phyloP scores from a whole-genome alignment of 352 stramenopile species.

The Phytophthora constricta region DNA sequence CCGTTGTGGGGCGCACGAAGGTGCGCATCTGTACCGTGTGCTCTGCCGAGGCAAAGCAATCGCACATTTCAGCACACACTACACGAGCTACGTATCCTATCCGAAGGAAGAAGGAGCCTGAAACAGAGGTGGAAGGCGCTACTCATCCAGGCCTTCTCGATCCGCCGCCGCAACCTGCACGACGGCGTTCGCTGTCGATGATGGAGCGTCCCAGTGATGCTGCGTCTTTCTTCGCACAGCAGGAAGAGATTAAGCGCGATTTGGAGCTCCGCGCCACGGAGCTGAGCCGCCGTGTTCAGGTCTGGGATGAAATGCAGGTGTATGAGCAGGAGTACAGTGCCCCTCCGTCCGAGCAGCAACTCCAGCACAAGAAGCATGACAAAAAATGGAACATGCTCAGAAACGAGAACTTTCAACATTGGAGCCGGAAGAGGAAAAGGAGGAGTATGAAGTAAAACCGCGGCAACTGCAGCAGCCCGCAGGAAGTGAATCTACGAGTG shows the following conservation, averaged over 20 bases:
- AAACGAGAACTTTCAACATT: constrained; percentile 23
- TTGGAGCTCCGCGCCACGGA: constrained; percentile 39
- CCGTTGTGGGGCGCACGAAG: constrained; percentile 77
- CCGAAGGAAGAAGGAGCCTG: constrained; percentile 12
- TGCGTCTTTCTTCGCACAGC: constrained; percentile 33
- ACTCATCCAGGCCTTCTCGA: constrained; percentile 33
- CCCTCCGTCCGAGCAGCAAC: not conserved
- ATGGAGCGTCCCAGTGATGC: constrained; percentile 29
- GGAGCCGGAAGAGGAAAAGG: constrained; percentile 33
- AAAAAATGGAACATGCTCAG: not conserved
- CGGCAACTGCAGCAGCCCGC: constrained; percentile 15
- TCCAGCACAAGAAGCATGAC: constrained; percentile 9
- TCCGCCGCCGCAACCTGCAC: constrained; percentile 5
- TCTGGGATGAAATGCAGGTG: constrained; percentile 47
- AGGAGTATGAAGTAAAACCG: constrained; percentile 31
- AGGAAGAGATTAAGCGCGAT: constrained; percentile 46
- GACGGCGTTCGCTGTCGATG: constrained; percentile 35
- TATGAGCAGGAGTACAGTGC: constrained; percentile 39
- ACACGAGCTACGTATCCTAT: constrained; percentile 28
- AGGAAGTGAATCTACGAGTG: constrained; percentile 23
- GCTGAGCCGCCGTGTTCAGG: constrained; percentile 30
- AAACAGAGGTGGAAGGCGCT: constrained; percentile 33
- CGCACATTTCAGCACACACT: constrained; percentile 48
- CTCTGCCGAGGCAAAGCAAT: constrained; percentile 71
- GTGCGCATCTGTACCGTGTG: constrained; percentile 88